phyloP scores from a whole-genome alignment of 805 yeast species.

The Saturnispora kantuleensis region DNA sequence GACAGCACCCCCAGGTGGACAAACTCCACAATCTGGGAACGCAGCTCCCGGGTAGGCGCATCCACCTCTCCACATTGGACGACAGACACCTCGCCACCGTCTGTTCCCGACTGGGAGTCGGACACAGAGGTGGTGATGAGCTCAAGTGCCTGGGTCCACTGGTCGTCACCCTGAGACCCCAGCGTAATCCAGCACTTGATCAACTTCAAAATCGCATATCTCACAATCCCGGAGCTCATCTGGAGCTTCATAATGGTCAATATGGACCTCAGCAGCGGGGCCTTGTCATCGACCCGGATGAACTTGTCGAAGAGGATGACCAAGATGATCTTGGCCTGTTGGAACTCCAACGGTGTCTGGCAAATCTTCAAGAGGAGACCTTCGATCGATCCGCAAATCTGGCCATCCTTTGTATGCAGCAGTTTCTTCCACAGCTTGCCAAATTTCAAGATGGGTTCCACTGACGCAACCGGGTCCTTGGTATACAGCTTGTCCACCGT shows the following conservation, averaged over 20 bases:
- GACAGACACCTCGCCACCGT: not conserved
- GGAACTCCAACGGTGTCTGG: not conserved
- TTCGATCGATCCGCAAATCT: conserved; percentile 1
- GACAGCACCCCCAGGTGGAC: conserved; percentile 7
- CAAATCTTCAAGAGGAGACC: not conserved
- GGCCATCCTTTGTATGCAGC: conserved; percentile 8
- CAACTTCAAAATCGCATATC: conserved; percentile 5
- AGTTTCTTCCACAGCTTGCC: conserved; percentile 9
- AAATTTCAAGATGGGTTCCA: not conserved
- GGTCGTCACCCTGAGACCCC: conserved; percentile 2
- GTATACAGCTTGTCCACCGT: too few relatives aligned
- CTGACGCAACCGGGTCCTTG: too few relatives aligned
- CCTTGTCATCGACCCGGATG: not conserved
- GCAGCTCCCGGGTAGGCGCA: not conserved
- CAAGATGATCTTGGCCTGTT: conserved; percentile 2
- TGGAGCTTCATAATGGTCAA: not conserved
- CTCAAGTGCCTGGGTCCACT: conserved; percentile 1
- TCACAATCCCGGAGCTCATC: conserved; percentile 4
- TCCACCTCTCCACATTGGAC: not conserved
- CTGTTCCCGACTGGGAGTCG: not conserved
- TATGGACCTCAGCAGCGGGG: not conserved
- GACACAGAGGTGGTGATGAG: conserved; percentile 1
- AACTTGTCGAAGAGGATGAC: conserved; percentile 6
- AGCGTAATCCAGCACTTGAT: conserved; percentile 6
- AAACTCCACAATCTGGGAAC: conserved; percentile 8